Base-by-base conservation (phyloP, 2,329 filamentous ascomycete genomes). In the Colletotrichum sp. region DNA sequence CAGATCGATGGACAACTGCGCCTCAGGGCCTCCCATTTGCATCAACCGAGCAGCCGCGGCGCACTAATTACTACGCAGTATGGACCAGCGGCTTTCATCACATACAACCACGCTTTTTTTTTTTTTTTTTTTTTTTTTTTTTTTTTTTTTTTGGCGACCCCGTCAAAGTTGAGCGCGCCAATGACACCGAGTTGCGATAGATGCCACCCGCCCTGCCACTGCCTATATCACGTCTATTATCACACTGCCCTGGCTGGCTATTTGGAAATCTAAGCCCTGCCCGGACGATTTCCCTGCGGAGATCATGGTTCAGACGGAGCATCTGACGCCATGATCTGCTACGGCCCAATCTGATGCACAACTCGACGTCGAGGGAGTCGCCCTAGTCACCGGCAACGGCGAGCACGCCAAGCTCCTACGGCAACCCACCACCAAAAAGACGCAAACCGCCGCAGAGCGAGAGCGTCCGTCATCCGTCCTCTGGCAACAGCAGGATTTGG, bases 261-360 rank as follows among this genome's bases (percentile, higher is more conserved):
- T 76, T 74, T 76, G 66, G 67, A 78, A 77, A 76, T 77, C 76
- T 71, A 75, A 79, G 76, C 77, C 78, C 80, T 79, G 79, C 79
- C 77, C 79, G 75, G 78, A 78, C 77, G 66, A 73, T 77, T 79
- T 78, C 84, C 83, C 82, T 83, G 83, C 76, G 83, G 80, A 81
- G 83, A 86, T 85, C 82, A 81, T 80, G 82, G 82, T 85, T 84
- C 83, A 85, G 84, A 84, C 83, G 84, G 73, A 82, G 78, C 79
- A 81, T 83, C 81, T 84, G 80, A 83, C 83, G 82, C 84, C 81
- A 83, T 83, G 81, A 83, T 83, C 81, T 82, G 80, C 81, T 78
- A 80, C 80, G 79, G 80, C 77, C 81, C 79, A 82, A 82, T 80
- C 81, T 84, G 81, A 84, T 80, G 83, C 83, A 80, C 80, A 79